Conservation (phyloP, 176 grass and related monocot genomes). For the Oryza glaberrima region DNA sequence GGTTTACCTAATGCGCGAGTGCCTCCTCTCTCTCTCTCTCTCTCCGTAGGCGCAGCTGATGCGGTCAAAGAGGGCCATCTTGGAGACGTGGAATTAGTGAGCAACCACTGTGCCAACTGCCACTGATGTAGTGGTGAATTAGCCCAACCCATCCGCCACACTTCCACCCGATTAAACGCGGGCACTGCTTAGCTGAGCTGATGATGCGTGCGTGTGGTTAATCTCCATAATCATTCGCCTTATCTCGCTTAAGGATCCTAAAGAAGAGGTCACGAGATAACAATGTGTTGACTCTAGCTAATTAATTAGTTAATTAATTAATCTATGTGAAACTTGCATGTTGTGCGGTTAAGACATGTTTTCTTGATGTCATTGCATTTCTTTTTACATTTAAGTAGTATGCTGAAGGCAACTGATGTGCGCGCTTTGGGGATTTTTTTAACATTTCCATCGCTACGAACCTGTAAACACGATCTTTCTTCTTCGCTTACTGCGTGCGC, state of each 20-base stretch:
- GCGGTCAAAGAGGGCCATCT: slow-evolving; percentile 48
- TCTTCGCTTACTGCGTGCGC: neutral
- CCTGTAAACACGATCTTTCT: slow-evolving; percentile 54
- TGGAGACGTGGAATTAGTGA: slow-evolving; percentile 53
- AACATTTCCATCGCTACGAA: slow-evolving; percentile 3
- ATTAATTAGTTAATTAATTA: neutral
- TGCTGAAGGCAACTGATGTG: neutral
- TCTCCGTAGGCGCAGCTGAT: slow-evolving; percentile 1
- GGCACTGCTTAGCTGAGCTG: neutral
- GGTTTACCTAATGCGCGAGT: slow-evolving; percentile 50
- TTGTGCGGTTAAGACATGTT: neutral
- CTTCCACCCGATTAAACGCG: neutral
- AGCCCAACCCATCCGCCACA: neutral
- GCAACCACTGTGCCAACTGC: slow-evolving; percentile 45
- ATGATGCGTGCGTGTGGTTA: neutral
- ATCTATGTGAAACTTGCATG: neutral
- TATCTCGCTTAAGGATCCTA: neutral
- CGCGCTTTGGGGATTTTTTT: slow-evolving; percentile 1
- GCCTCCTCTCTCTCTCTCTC: too few relatives aligned
- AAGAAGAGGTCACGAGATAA: neutral
- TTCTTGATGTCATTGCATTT: neutral
- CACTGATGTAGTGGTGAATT: neutral
- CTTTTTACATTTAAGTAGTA: neutral
- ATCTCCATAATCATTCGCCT: neutral
- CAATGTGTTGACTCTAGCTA: neutral